A percentile compares a stretch with the other conserved stretches of the same genome.
These are phyloP conservation scores for Phytophthora crassamura DNA, from an alignment of 352 stramenopile genomes.

Conservation along the genomic window DNA sequence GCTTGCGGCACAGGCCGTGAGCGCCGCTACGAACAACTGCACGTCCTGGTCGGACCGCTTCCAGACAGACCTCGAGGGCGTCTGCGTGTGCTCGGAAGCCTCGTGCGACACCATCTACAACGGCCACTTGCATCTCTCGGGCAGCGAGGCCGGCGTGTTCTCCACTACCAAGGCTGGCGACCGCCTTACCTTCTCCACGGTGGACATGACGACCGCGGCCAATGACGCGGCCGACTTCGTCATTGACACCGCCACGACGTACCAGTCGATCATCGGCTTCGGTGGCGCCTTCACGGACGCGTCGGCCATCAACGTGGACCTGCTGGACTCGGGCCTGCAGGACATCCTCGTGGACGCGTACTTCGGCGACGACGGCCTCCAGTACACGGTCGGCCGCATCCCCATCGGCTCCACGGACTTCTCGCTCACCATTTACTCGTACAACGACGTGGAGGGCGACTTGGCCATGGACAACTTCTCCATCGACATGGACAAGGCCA, in stretches of 20 bases:
- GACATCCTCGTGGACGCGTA: conserved; percentile 81
- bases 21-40: conserved; percentile 35
- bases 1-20: conserved; percentile 17
- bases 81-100: conserved; percentile 58
- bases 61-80: conserved; percentile 54
- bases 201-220: conserved; percentile 22
- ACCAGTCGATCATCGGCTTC: conserved; percentile 89
- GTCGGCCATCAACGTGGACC: conserved; percentile 80
- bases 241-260: conserved; percentile 58
- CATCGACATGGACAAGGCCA: conserved; percentile 80
- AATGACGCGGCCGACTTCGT: conserved; percentile 44
- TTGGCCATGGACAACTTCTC: conserved; percentile 85
- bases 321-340: conserved; percentile 63
- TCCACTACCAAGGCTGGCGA: conserved; percentile 57
- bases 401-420: conserved; percentile 91
- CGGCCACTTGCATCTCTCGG: conserved; percentile 47
- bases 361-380: conserved; percentile 76
- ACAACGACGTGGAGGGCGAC: conserved; percentile 84
- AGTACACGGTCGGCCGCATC: conserved; percentile 87
- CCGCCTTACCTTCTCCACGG: conserved; percentile 51
- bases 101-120: conserved; percentile 65
- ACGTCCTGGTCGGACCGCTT: conserved; percentile 52
- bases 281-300: conserved; percentile 91
- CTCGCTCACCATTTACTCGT: conserved; percentile 87
- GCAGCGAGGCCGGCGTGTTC: conserved; percentile 54